Evolutionary conservation across 768 basidiomycete genomes (phyloP), one percentile per base, ranked within the genome.

Genomic region (Leccinum ochraceum): DNA sequence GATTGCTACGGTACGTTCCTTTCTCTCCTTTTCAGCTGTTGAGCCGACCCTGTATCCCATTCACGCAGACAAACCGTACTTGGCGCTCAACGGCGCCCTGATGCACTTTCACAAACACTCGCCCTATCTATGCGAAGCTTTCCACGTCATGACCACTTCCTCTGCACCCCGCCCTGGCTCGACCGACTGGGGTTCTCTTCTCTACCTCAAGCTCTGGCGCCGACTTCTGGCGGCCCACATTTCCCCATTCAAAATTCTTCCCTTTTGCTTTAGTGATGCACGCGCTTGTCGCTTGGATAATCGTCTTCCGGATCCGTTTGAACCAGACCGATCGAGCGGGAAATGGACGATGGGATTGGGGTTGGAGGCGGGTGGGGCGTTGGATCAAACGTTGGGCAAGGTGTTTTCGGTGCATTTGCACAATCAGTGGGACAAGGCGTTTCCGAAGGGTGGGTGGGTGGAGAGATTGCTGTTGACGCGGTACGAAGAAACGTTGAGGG

Each of bases 101-200:
- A 94, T 98, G 90, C 90, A 90, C 74, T 99, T 99, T 79, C 83
- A 82, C 61, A 81, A 85, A 67, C 87, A 90, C 73, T 98, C 96
- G 3, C 94, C 96, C 2, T 99, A 97, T 77, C 87, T 99, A 48
- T 98, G 96, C 78, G 94, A 98, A 77, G 92, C 94, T 2, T 95
- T 98, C 77, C 88, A 96, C 73, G 79, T 94, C 68, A 97, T 99
- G 87, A 78, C 84, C 0, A 83, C 84, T 10, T 87, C 88, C 3
- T 75, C 86, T 0, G 81, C 88, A 3, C 95, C 95, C 1, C 83
- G 84, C 2, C 76, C 86, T 17, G 86, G 87, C 48, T 89, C 93
- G 24, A 94, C 94, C 8, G 94, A 96, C 73, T 98, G 96, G 96
- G 96, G 96, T 20, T 84, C 94, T 0, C 80, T 88, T 9, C 87